Conservation (phyloP, 2,329 filamentous ascomycete genomes). For the Fusarium pininemorale region DNA sequence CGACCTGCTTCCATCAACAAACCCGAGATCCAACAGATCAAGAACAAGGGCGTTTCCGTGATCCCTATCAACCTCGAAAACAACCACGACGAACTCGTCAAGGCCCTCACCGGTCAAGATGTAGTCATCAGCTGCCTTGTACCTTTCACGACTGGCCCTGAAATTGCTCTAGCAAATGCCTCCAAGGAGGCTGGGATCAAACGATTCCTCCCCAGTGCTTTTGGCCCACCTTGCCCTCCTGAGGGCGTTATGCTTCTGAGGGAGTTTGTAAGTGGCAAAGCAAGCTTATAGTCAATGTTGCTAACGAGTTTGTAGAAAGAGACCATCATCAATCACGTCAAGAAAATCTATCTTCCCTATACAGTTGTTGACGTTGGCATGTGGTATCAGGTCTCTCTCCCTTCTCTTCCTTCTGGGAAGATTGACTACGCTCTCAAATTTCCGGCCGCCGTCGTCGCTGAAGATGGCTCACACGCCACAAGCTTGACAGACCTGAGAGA, state of each 20-base stretch:
- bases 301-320: constrained; percentile 52
- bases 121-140: constrained; percentile 18
- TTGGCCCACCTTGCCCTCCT: constrained; percentile 16
- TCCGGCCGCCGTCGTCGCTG: constrained; percentile 51
- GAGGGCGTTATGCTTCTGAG: constrained; percentile 16
- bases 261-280: constrained; percentile 3
- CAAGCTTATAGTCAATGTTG: background rate
- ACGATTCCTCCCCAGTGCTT: constrained; percentile 24
- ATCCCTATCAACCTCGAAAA: constrained; percentile 7
- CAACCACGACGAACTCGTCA: constrained; percentile 17
- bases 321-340: constrained; percentile 58
- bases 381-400: constrained; percentile 61
- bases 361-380: constrained; percentile 67
- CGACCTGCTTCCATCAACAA: constrained; percentile 27
- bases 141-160: background rate
- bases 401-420: constrained; percentile 42
- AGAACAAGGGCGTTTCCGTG: constrained; percentile 11
- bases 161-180: constrained; percentile 21
- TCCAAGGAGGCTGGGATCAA: constrained; percentile 27
- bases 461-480: constrained; percentile 55
- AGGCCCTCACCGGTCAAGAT: constrained; percentile 14
- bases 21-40: constrained; percentile 10
- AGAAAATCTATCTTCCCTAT: constrained; percentile 59
- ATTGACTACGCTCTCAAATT: constrained; percentile 45
- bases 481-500: constrained; percentile 61